Evolutionary conservation across 495 filamentous ascomycete genomes (phyloP).

Genomic region (Geopyxis carbonaria): DNA sequence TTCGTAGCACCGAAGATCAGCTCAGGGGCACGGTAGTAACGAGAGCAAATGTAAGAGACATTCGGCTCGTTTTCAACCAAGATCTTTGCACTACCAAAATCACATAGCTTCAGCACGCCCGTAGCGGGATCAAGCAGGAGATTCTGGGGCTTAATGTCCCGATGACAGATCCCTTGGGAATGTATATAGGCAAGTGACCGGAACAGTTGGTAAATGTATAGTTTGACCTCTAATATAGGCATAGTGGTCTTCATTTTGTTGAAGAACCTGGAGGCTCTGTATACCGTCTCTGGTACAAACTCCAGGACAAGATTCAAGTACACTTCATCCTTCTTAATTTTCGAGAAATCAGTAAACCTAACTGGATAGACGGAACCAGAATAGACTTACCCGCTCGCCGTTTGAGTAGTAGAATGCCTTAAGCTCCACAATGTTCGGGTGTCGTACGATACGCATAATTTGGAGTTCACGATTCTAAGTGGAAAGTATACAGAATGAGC

Average conservation of each 20-base stretch:
- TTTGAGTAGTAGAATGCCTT: constrained; percentile 99
- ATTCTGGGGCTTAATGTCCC: constrained; percentile 99
- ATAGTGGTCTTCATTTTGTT: constrained; percentile 99
- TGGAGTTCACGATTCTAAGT: constrained; percentile 89
- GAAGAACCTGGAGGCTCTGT: constrained; percentile 95
- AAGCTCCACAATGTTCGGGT: constrained; percentile 95
- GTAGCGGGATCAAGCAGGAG: constrained; percentile 78
- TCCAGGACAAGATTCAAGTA: constrained; percentile 97
- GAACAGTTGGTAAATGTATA: constrained; percentile 99
- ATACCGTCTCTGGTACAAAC: constrained; percentile 96
- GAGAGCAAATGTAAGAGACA: constrained; percentile 98
- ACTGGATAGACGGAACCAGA: neutral
- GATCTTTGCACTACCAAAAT: constrained; percentile 98
- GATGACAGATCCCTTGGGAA: constrained; percentile 96
- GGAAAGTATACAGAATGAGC: constrained; percentile 26
- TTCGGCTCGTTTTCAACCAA: constrained; percentile 98
- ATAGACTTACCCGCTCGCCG: constrained; percentile 67
- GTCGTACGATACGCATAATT: constrained; percentile 97
- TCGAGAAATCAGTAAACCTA: constrained; percentile 1
- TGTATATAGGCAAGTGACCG: constrained; percentile 96
- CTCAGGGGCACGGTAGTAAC: constrained; percentile 95
- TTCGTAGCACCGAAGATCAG: constrained; percentile 98
- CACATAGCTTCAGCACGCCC: constrained; percentile 90
- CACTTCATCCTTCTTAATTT: constrained; percentile 82
- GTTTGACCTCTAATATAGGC: constrained; percentile 95